A percentile compares a stretch with the other conserved stretches of the same genome.
These are phyloP conservation scores for Globisporangium alternatum DNA, from an alignment of 352 stramenopile species.

Conservation along the genomic window DNA sequence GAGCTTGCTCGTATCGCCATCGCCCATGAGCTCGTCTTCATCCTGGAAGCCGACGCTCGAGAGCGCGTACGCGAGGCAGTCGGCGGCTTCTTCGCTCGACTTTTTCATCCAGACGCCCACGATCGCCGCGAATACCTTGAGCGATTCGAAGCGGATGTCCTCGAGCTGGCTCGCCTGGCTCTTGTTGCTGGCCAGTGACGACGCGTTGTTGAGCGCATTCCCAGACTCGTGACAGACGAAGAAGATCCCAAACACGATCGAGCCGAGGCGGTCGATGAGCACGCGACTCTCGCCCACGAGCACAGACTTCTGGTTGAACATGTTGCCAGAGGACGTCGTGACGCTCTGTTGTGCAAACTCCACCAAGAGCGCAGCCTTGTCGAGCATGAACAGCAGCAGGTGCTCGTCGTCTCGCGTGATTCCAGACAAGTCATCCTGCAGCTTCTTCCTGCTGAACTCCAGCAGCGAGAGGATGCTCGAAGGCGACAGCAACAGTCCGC, in stretches of 20 bases:
- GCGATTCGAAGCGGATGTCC: constrained; percentile 17
- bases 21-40: constrained; percentile 21
- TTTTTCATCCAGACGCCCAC: constrained; percentile 23
- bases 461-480: constrained; percentile 18
- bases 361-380: constrained; percentile 13
- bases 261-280: constrained; percentile 22
- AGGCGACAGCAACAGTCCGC: constrained; percentile 17
- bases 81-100: constrained; percentile 19
- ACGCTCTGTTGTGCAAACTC: constrained; percentile 16
- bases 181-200: background rate
- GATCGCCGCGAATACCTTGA: constrained; percentile 18
- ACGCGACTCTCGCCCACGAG: constrained; percentile 16
- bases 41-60: constrained; percentile 11
- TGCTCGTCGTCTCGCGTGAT: constrained; percentile 22
- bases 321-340: constrained; percentile 1
- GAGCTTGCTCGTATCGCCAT: constrained; percentile 14
- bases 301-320: constrained; percentile 18
- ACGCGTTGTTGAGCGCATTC: background rate
- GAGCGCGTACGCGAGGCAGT: constrained; percentile 19
- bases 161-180: constrained; percentile 10
- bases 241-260: constrained; percentile 22
- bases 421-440: background rate
- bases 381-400: constrained; percentile 22
- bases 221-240: constrained; percentile 7
- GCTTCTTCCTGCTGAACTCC: constrained; percentile 12